Percentiles rank a stretch among this genome's conserved stretches.
phyloP scores from a whole-genome alignment of 2,329 filamentous ascomycete genomes.

The Colletotrichum endophyticum region DNA sequence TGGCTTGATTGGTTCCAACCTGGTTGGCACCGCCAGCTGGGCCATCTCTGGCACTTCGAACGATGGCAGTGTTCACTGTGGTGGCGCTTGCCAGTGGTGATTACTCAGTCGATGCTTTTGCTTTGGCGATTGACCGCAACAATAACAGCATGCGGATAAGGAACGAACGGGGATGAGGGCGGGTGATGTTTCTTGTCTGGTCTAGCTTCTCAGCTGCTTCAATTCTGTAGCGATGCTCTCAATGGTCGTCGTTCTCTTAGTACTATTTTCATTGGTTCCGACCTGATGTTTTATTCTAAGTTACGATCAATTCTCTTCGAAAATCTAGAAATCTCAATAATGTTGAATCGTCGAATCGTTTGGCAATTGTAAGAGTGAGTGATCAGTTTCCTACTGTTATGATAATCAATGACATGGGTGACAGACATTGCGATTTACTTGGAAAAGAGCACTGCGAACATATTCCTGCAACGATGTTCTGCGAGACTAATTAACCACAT shows the following conservation, averaged over 20 bases:
- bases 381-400: background rate
- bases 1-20: background rate
- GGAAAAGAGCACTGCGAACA: background rate
- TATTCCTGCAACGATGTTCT: background rate
- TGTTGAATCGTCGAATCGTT: background rate
- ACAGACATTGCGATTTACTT: background rate
- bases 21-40: background rate
- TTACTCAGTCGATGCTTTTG: background rate
- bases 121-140: background rate
- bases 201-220: background rate
- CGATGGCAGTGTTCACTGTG: background rate
- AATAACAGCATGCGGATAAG: background rate
- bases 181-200: background rate
- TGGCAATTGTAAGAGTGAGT: background rate
- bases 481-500: background rate
- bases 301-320: background rate
- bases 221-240: background rate
- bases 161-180: background rate
- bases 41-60: background rate
- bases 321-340: background rate
- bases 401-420: background rate
- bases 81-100: constrained; percentile 1
- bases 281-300: background rate
- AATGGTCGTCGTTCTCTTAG: background rate
- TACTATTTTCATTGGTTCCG: background rate